phyloP scores from a whole-genome alignment of 1,139 yeast genomes.

The Debaryomyces singareniensis region DNA sequence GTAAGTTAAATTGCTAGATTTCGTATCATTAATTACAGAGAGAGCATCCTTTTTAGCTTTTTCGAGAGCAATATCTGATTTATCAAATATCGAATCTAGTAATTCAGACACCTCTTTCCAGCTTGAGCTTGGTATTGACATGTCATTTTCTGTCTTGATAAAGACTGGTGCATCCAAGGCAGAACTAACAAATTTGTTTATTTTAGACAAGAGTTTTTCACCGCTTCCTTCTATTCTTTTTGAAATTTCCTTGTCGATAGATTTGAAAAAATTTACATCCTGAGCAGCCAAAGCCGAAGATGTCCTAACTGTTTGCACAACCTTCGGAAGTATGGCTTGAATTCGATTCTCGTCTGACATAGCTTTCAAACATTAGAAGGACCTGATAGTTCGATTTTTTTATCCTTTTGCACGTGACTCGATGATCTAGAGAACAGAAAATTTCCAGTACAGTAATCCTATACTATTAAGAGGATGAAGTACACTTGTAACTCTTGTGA shows the following conservation, averaged over 20 bases:
- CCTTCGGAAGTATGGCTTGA: slow-evolving; percentile 33
- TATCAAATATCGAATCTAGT: slow-evolving; percentile 71
- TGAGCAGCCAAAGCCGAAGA: slow-evolving; percentile 71
- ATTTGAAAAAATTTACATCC: slow-evolving; percentile 69
- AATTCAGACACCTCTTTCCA: slow-evolving; percentile 63
- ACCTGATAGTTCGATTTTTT: too few species aligned
- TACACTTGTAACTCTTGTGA: slow-evolving; percentile 43
- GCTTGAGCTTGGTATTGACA: slow-evolving; percentile 21
- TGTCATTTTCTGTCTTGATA: slow-evolving; percentile 33
- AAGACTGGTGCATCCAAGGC: slow-evolving; percentile 21
- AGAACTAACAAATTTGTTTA: slow-evolving; percentile 39
- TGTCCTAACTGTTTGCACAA: slow-evolving; percentile 56
- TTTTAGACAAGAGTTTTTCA: slow-evolving; percentile 38
- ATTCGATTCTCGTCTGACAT: too few species aligned
- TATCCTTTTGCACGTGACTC: slow-evolving; percentile 2
- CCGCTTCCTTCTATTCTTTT: slow-evolving; percentile 38
- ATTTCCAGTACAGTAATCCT: not conserved
- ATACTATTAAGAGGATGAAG: too few species aligned
- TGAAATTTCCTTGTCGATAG: slow-evolving; percentile 53
- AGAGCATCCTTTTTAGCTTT: slow-evolving; percentile 6
- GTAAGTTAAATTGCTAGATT: slow-evolving; percentile 15
- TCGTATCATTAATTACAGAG: slow-evolving; percentile 2
- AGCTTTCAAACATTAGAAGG: too few species aligned
- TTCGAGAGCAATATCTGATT: slow-evolving; percentile 59
- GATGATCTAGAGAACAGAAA: too few species aligned